Base-by-base conservation (phyloP, 2,329 filamentous ascomycete species). In the Balansia obtecta region DNA sequence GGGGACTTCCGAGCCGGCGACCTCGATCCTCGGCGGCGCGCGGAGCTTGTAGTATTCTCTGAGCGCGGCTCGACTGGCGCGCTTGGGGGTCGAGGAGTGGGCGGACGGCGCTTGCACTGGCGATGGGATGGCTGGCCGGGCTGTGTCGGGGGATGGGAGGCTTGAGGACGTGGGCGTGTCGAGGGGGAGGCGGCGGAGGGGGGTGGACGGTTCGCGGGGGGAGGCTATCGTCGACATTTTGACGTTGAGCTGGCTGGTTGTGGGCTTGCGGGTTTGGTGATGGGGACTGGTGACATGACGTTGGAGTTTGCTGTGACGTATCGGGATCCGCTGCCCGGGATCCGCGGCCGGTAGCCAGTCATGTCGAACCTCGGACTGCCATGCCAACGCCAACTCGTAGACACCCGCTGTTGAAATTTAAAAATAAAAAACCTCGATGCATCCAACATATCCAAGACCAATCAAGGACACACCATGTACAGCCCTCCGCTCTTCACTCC, bases 41-140 rank as follows among this genome's bases (percentile, higher is more conserved):
- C 67, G 40, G 46, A 97, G 77, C 63, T 93, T 93, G 70, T 97
- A 97, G 73, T 95, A 97, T 63, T 96, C 89, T 60, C 93, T 85
- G 18, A 97, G 77, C 7, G 91, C 91, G 50, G 85, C 81, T 56
- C 91, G 86, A 69, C 95, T 95, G 54, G 85, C 71, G 50, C 75
- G 73, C 55, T 71, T 75, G 51, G 64, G 68, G 54, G 58, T 62
- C 58, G 60, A 56, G 54, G 64, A 51, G 56, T 58, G 65, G 50
- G 65, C 20, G 68, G 59, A 71, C 72, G 53, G 8, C 52, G 49
- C 51, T 52, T 58, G 56, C 50, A 64, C 58, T 48, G 76, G 78
- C 1, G 79, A 85, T 52, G 68, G 70, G 54, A 77, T 70, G 54
- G 72, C 76, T 52, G 83, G 88, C 50, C 78, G 79, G 15, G 75